phyloP scores from a whole-genome alignment of 2,329 filamentous ascomycete species.

The Fusarium sp. region DNA sequence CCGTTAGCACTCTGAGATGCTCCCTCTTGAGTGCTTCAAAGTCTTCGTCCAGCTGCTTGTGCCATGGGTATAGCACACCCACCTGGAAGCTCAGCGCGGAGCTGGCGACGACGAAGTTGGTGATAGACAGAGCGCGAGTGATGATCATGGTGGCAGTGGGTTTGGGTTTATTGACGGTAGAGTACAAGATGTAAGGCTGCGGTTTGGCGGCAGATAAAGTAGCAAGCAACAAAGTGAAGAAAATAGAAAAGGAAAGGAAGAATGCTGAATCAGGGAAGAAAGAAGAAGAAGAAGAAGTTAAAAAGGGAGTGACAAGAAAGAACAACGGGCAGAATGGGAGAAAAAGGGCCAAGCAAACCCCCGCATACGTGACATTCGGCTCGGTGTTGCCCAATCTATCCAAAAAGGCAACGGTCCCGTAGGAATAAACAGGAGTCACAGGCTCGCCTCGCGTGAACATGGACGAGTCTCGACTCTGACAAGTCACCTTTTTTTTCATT shows the following conservation, averaged over 20 bases:
- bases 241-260: constrained; percentile 2
- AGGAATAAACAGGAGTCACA: constrained; percentile 37
- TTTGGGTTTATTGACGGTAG: constrained; percentile 3
- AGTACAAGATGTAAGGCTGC: background rate
- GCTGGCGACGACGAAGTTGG: constrained; percentile 72
- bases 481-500: constrained; percentile 31
- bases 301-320: constrained; percentile 14
- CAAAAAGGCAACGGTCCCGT: constrained; percentile 39
- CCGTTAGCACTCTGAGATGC: constrained; percentile 42
- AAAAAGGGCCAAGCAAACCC: constrained; percentile 29
- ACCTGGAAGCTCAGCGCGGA: constrained; percentile 77
- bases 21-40: constrained; percentile 58
- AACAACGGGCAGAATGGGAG: constrained; percentile 3
- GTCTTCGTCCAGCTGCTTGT: constrained; percentile 72
- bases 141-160: constrained; percentile 40
- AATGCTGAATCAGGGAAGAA: constrained; percentile 12
- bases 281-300: constrained; percentile 5
- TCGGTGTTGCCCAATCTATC: constrained; percentile 37
- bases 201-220: constrained; percentile 5
- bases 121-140: constrained; percentile 48
- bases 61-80: constrained; percentile 78
- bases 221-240: constrained; percentile 25
- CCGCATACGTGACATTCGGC: constrained; percentile 32
- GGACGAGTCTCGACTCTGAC: constrained; percentile 35
- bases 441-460: constrained; percentile 22